phyloP scores from a whole-genome alignment of 768 basidiomycete species.

The Podaxis sp. region DNA sequence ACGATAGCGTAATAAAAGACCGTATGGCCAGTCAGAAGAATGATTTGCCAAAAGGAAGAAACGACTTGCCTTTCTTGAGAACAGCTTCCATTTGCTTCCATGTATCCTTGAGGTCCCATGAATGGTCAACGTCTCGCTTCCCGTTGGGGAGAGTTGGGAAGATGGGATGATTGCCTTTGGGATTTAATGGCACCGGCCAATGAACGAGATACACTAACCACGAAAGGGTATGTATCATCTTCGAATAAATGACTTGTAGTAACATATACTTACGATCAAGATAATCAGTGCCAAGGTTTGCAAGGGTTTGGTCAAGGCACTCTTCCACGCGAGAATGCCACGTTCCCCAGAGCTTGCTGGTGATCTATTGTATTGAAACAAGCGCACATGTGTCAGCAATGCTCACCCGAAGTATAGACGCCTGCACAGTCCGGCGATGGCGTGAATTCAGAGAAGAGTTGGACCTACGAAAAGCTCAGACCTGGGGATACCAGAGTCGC shows the following conservation, averaged over 20 bases:
- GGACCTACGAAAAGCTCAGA: constrained; percentile 50
- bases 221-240: constrained; percentile 11
- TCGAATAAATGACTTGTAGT: constrained; percentile 12
- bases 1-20: neutral
- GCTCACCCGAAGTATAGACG: neutral
- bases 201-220: constrained; percentile 61
- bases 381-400: neutral
- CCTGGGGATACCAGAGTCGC: constrained; percentile 69
- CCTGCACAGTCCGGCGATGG: too few species aligned
- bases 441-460: neutral
- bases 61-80: constrained; percentile 49
- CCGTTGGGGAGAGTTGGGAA: constrained; percentile 61
- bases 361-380: constrained; percentile 40
- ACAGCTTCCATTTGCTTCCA: constrained; percentile 84
- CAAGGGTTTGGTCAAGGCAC: constrained; percentile 69
- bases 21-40: neutral
- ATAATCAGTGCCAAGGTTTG: constrained; percentile 79
- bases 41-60: neutral
- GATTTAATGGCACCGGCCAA: constrained; percentile 78
- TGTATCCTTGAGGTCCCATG: constrained; percentile 66
- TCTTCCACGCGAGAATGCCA: constrained; percentile 71
- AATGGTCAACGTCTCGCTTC: constrained; percentile 60
- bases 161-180: constrained; percentile 56
- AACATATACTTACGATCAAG: constrained; percentile 57
- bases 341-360: constrained; percentile 67